Percentiles rank a stretch among this genome's conserved stretches.
Conservation (phyloP, 2,329 filamentous ascomycete genomes). For the Trichoderma sp. region DNA sequence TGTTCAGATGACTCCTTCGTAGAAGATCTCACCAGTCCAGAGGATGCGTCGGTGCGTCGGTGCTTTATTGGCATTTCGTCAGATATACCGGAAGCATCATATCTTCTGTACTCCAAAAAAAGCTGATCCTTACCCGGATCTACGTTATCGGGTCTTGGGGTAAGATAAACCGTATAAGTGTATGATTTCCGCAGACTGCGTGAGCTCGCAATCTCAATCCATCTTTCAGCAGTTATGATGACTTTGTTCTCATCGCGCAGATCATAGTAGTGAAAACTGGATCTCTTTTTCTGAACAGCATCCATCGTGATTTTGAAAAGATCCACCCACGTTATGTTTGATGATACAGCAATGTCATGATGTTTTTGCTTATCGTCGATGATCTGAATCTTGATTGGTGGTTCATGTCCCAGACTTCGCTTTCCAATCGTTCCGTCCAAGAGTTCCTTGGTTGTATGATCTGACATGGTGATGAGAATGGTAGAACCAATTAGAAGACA, state of each 20-base stretch:
- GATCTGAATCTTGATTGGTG: neutral
- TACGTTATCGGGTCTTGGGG: neutral
- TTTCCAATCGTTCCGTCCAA: neutral
- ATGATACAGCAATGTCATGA: neutral
- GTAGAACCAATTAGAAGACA: neutral
- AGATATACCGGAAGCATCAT: neutral
- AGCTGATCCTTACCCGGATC: neutral
- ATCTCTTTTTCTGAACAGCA: neutral
- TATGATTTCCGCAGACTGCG: neutral
- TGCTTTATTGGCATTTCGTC: neutral
- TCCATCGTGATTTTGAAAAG: neutral
- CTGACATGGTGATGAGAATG: constrained; percentile 5
- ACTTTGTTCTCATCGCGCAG: neutral
- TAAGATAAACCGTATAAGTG: neutral
- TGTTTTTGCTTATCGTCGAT: neutral
- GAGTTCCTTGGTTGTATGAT: neutral
- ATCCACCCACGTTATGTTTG: constrained; percentile 1
- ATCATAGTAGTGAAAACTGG: neutral
- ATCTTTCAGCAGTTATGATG: neutral
- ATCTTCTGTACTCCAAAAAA: neutral
- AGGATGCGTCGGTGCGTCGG: neutral
- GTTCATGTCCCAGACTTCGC: neutral
- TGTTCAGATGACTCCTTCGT: neutral
- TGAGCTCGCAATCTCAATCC: neutral
- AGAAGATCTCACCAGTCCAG: neutral